Evolutionary conservation across 2,329 filamentous ascomycete genomes (phyloP).

Genomic region (Raffaelea albimanens): DNA sequence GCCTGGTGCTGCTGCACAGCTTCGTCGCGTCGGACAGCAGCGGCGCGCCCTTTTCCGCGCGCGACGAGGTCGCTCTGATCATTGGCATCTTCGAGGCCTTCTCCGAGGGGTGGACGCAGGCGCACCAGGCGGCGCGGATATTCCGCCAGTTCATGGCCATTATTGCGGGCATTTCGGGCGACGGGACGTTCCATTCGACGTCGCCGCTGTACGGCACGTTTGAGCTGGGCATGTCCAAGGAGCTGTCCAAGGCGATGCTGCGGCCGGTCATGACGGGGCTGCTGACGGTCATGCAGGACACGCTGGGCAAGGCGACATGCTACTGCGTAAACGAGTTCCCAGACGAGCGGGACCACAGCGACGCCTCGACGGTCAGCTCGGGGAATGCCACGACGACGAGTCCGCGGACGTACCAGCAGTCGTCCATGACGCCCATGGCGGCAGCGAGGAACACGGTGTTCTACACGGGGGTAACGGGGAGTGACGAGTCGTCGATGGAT

Average conservation of each 20-base stretch:
- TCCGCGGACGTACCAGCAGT: background rate
- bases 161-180: conserved; percentile 10
- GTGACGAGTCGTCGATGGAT: background rate
- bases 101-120: conserved; percentile 23
- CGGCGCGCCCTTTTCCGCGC: conserved; percentile 17
- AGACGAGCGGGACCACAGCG: too few relatives aligned
- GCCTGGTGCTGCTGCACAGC: conserved; percentile 26
- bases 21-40: conserved; percentile 14
- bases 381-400: background rate
- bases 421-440: background rate
- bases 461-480: background rate
- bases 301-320: background rate
- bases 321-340: background rate
- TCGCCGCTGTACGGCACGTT: background rate
- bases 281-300: background rate
- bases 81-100: conserved; percentile 16
- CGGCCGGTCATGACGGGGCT: background rate
- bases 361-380: background rate
- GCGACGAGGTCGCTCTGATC: conserved; percentile 25
- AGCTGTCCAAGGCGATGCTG: background rate
- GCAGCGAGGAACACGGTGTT: background rate
- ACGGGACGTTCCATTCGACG: background rate
- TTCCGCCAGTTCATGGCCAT: conserved; percentile 21
- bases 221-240: background rate
- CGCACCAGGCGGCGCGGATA: conserved; percentile 24